phyloP scores from a whole-genome alignment of 495 filamentous ascomycete genomes.

The Bathelium albidoporum region DNA sequence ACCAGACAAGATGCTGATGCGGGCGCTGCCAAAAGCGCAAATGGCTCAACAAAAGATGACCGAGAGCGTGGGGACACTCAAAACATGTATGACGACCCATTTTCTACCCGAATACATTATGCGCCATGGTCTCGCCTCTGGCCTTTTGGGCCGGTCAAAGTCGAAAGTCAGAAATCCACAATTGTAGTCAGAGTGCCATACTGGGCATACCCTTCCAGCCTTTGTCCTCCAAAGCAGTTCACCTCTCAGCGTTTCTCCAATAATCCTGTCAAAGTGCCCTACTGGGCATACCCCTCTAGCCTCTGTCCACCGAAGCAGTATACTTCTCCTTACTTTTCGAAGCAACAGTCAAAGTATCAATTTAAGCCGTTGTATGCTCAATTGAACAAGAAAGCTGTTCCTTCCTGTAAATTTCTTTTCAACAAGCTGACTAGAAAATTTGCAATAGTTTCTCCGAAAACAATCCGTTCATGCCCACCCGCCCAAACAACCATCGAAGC shows the following conservation, averaged over 20 bases:
- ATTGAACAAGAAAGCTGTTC: neutral
- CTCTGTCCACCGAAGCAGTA: constrained; percentile 1
- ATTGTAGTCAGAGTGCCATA: neutral
- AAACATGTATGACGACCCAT: neutral
- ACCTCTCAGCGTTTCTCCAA: neutral
- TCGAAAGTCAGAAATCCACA: neutral
- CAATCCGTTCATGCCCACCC: constrained; percentile 29
- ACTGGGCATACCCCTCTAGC: constrained; percentile 6
- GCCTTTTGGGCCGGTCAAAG: constrained; percentile 7
- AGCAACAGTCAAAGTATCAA: neutral
- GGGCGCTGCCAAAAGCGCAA: neutral
- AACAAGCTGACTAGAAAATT: constrained; percentile 11
- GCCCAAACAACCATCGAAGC: constrained; percentile 35
- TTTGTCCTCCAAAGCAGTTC: neutral
- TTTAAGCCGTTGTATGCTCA: neutral
- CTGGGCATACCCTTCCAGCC: constrained; percentile 6
- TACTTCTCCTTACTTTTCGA: neutral
- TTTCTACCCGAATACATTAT: neutral
- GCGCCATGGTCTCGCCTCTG: constrained; percentile 11
- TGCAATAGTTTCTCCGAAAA: constrained; percentile 25
- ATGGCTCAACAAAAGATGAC: neutral
- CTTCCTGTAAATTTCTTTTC: neutral
- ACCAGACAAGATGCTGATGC: neutral
- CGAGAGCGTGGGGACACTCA: neutral
- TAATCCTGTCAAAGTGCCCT: neutral